These are phyloP conservation scores for Yamadazyma friedrichii DNA, from an alignment of 1,139 yeast genomes.

Conservation along the genomic window DNA sequence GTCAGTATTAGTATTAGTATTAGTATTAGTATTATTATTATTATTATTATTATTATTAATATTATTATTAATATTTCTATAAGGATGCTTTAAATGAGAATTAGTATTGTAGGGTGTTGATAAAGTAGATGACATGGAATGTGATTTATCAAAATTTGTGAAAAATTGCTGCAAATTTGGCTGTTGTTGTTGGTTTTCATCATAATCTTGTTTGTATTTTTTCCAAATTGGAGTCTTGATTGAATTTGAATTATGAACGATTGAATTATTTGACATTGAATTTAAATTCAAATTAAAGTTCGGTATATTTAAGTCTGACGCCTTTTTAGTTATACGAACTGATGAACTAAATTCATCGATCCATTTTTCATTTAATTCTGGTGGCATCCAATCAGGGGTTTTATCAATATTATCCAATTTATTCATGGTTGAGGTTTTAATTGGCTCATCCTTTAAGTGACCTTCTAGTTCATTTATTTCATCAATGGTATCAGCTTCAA, in stretches of 20 bases:
- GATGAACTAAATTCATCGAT: constrained; percentile 30
- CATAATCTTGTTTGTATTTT: constrained; percentile 29
- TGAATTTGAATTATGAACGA: constrained; percentile 31
- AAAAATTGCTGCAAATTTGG: constrained; percentile 36
- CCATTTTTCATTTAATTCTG: constrained; percentile 40
- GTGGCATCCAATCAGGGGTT: constrained; percentile 50
- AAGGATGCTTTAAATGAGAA: constrained; percentile 5
- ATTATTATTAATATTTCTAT: constrained; percentile 11
- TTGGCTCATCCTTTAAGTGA: constrained; percentile 7
- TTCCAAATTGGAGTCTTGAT: constrained; percentile 41
- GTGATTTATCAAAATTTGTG: constrained; percentile 16
- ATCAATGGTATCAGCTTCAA: background rate
- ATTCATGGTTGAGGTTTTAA: constrained; percentile 13
- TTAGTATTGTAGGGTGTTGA: constrained; percentile 30
- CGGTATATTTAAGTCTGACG: constrained; percentile 11
- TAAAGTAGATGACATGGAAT: constrained; percentile 35
- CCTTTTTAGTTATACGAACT: constrained; percentile 27
- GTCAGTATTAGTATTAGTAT: too few species aligned
- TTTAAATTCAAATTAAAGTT: constrained; percentile 19
- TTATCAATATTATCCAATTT: constrained; percentile 13
- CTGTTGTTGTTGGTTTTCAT: constrained; percentile 21
- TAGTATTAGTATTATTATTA: constrained; percentile 14
- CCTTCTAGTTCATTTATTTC: constrained; percentile 1
- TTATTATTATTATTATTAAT: constrained; percentile 9
- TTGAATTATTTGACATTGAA: constrained; percentile 27